phyloP scores from a whole-genome alignment of 202 grass and related monocot species.

The Thinopyrum obtusiflorum region DNA sequence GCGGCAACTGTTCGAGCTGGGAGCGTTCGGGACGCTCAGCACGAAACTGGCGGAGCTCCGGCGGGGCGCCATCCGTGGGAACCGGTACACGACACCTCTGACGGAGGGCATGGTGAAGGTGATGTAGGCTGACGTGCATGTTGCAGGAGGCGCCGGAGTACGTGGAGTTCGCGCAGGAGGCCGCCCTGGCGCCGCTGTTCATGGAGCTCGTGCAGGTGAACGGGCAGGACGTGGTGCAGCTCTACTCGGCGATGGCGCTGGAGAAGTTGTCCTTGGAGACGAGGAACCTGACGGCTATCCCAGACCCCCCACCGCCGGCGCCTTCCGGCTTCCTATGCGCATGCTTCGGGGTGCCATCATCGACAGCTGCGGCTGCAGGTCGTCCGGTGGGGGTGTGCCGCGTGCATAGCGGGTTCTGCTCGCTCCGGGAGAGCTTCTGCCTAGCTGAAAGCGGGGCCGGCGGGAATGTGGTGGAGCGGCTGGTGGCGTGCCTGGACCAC shows the following conservation, averaged over 20 bases:
- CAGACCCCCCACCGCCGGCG: constrained; percentile 14
- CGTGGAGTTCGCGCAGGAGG: constrained; percentile 41
- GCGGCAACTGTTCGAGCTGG: constrained; percentile 53
- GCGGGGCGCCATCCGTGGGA: constrained; percentile 54
- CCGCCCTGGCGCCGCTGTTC: constrained; percentile 47
- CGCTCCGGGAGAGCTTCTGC: constrained; percentile 66
- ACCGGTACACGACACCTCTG: constrained; percentile 53
- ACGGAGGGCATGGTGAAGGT: constrained; percentile 71
- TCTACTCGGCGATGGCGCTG: constrained; percentile 55
- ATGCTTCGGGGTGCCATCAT: constrained; percentile 13
- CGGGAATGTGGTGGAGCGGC: constrained; percentile 50
- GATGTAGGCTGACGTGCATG: constrained; percentile 57
- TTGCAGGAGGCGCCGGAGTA: constrained; percentile 26
- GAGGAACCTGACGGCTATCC: constrained; percentile 41
- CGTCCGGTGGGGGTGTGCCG: constrained; percentile 40
- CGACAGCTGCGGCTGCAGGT: background rate
- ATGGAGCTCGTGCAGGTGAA: constrained; percentile 54
- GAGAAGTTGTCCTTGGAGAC: constrained; percentile 65
- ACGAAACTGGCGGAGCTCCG: constrained; percentile 54
- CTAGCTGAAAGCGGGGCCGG: constrained; percentile 32
- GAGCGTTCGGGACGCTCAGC: constrained; percentile 50
- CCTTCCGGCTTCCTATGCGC: background rate
- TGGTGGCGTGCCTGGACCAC: constrained; percentile 80
- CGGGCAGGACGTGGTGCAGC: constrained; percentile 57
- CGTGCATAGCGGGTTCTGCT: constrained; percentile 72